Base-by-base conservation (phyloP, 768 basidiomycete genomes). In the Tricholoma sp. region DNA sequence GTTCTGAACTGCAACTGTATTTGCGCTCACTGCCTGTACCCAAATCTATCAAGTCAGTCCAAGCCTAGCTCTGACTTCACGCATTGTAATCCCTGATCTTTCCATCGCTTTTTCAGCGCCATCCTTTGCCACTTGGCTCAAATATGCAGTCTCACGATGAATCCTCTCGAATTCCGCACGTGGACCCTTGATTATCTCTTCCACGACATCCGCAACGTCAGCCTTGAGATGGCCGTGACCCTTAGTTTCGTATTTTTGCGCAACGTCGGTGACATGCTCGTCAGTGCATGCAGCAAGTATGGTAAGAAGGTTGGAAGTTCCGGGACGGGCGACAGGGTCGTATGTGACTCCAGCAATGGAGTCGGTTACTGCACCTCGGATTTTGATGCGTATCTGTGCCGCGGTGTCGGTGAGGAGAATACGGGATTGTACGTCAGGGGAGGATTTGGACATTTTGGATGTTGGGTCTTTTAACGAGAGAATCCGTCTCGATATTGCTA, bases 381-480 rank as follows among this genome's bases (percentile, higher is more conserved):
- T 80, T 69, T 96, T 97, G 22, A 77, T 66, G 47, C 69, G 67
- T 46, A 96, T 91, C 65, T 82, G 71, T 1, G 72, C 63, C 9
- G 80, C 68, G 0, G 82, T 71, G 67, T 98, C 95, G 22, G 89
- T 95, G 37, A 98, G 78, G 55, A 92, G 79, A 66, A 98, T 93
- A 22, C 94, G 88, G 0, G 94, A 95, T 14, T 82, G 71, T 1
- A 82, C 57, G 67, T 91, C 85, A 0, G 86, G 87, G 0, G 92
- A 80, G 0, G 95, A 98, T 70, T 98, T 98, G 34, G 95, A 97
- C 94, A 98, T 98, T 69, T 98, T 98, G 3, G 86, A 81, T 0
- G 78, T 75, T 0, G 94, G 91, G 67, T 94, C 89, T 57, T 84
- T 85, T 16, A 98, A 84, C 2, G 94, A 95, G 22, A 96, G 82